These are phyloP conservation scores for Cercophora sp. DNA, from an alignment of 495 filamentous ascomycete species.

Conservation along the genomic window DNA sequence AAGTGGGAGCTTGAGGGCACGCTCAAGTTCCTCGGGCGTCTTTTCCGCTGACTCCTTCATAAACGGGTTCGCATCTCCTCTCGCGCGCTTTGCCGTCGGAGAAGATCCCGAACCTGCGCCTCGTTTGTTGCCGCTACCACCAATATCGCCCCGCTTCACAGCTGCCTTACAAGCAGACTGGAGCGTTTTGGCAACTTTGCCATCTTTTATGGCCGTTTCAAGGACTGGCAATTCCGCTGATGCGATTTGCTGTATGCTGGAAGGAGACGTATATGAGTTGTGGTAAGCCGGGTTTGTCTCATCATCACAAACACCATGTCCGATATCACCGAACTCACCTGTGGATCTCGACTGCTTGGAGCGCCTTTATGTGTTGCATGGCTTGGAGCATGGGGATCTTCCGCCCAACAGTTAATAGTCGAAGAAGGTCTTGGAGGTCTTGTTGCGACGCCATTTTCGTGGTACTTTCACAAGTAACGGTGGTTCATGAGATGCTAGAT, in stretches of 20 bases:
- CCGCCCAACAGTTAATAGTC: constrained; percentile 68
- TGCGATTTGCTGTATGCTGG: constrained; percentile 59
- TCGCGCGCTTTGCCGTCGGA: constrained; percentile 40
- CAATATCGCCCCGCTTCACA: constrained; percentile 37
- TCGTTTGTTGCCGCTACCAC: constrained; percentile 34
- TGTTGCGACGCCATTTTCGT: constrained; percentile 47
- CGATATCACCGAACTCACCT: constrained; percentile 43
- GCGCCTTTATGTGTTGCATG: constrained; percentile 62
- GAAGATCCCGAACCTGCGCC: constrained; percentile 17
- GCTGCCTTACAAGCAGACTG: constrained; percentile 66
- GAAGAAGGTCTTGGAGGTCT: constrained; percentile 67
- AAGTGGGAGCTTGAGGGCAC: constrained; percentile 59
- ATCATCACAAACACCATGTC: too few relatives aligned
- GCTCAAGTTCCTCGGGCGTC: constrained; percentile 62
- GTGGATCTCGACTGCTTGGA: constrained; percentile 59
- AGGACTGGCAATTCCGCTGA: constrained; percentile 52
- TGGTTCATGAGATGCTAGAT: too few relatives aligned
- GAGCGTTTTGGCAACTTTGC: constrained; percentile 64
- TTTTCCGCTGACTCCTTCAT: constrained; percentile 34
- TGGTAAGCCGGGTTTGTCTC: too few relatives aligned
- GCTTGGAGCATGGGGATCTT: constrained; percentile 68
- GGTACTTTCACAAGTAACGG: neutral
- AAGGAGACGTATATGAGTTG: neutral
- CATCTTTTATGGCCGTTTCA: constrained; percentile 60
- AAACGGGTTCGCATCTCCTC: constrained; percentile 30